phyloP scores from a whole-genome alignment of 768 basidiomycete genomes.

The Pleurotus salmoneostramineus region DNA sequence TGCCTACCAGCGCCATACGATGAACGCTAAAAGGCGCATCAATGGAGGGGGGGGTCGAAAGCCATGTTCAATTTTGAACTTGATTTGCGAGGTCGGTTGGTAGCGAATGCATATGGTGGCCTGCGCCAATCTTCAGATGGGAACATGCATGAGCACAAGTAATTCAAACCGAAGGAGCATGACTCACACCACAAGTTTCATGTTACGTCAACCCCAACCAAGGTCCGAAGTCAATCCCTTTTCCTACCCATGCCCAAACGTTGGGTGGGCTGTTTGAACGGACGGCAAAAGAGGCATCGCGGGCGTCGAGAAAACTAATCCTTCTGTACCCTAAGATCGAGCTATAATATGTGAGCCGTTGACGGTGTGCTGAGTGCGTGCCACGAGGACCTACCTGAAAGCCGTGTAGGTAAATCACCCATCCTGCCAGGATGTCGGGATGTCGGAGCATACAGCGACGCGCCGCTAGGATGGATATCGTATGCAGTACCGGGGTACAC shows the following conservation, averaged over 20 bases:
- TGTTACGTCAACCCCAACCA: constrained; percentile 92
- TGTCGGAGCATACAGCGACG: constrained; percentile 37
- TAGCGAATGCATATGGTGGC: constrained; percentile 56
- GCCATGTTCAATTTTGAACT: constrained; percentile 91
- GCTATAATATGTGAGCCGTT: constrained; percentile 69
- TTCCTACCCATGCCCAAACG: constrained; percentile 60
- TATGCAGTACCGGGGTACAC: constrained; percentile 45
- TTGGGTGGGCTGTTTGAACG: constrained; percentile 27
- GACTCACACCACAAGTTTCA: constrained; percentile 47
- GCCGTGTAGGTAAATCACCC: constrained; percentile 67
- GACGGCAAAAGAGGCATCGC: constrained; percentile 48
- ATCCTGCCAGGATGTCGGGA: constrained; percentile 45
- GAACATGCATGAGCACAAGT: constrained; percentile 76
- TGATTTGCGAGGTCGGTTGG: constrained; percentile 79
- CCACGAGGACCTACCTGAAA: constrained; percentile 80
- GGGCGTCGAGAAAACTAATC: constrained; percentile 53
- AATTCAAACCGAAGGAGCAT: constrained; percentile 89
- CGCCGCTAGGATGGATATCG: constrained; percentile 32
- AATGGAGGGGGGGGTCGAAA: constrained; percentile 83
- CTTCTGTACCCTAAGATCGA: constrained; percentile 47
- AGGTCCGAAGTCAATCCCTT: constrained; percentile 83
- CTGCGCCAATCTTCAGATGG: constrained; percentile 65
- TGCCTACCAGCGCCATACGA: constrained; percentile 92
- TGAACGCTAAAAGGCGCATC: constrained; percentile 92
- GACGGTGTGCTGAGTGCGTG: constrained; percentile 73